Conservation (phyloP, 2,329 filamentous ascomycete species). For the Ascochyta koolunga region DNA sequence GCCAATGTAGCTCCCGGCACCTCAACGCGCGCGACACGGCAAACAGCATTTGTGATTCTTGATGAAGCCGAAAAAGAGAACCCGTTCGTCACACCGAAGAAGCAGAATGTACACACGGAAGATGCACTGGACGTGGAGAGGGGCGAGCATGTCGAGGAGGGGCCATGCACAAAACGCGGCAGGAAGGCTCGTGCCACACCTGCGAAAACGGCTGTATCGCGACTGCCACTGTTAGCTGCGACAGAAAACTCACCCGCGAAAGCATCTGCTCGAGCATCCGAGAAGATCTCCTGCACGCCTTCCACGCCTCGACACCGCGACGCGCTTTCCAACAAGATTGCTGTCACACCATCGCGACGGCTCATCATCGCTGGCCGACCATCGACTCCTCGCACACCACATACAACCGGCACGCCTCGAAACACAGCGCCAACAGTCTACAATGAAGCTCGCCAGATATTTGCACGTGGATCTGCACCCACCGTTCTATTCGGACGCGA, state of each 20-base stretch:
- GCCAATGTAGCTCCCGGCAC: conserved; percentile 30
- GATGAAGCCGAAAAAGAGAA: conserved; percentile 74
- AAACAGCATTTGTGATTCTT: conserved; percentile 52
- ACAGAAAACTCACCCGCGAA: conserved; percentile 57
- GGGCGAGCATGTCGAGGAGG: conserved; percentile 40
- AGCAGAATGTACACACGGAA: conserved; percentile 45
- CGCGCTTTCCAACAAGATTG: conserved; percentile 71
- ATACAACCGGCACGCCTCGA: conserved; percentile 73
- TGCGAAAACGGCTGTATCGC: conserved; percentile 54
- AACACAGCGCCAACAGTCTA: conserved; percentile 75
- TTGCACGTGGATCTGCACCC: conserved; percentile 78
- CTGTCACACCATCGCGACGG: conserved; percentile 81
- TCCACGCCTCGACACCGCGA: conserved; percentile 80
- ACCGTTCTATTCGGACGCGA: conserved; percentile 81
- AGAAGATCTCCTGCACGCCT: conserved; percentile 58
- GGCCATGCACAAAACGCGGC: conserved; percentile 45
- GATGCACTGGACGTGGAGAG: conserved; percentile 54
- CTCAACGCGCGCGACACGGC: conserved; percentile 50
- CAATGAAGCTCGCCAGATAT: conserved; percentile 84
- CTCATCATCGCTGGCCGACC: conserved; percentile 78
- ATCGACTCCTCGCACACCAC: conserved; percentile 78
- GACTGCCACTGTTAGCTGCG: conserved; percentile 52
- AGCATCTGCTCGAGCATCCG: conserved; percentile 57
- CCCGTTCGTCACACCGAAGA: conserved; percentile 55
- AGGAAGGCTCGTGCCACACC: conserved; percentile 47